A percentile compares a stretch with the other conserved stretches of the same genome.
Conservation (phyloP, 2,329 filamentous ascomycete genomes). For the Colletotrichum melonis region DNA sequence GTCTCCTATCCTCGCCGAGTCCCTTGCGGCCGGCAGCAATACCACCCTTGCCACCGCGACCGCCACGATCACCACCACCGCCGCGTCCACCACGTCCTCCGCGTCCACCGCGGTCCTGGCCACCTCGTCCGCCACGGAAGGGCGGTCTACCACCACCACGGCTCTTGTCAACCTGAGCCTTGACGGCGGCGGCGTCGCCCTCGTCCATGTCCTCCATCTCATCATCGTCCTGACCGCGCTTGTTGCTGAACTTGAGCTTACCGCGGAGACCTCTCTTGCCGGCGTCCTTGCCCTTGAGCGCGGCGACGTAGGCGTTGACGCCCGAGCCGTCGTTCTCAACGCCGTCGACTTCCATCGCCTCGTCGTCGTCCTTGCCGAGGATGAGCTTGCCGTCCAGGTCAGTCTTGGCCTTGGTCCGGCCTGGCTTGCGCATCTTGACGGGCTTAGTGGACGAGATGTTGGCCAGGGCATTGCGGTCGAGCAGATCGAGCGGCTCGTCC, state of each 20-base stretch:
- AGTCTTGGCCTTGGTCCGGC: constrained; percentile 73
- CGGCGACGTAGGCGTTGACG: constrained; percentile 76
- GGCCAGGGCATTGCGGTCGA: constrained; percentile 88
- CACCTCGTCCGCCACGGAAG: constrained; percentile 44
- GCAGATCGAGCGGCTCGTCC: constrained; percentile 92
- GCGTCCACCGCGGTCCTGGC: constrained; percentile 43
- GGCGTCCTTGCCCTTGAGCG: constrained; percentile 75
- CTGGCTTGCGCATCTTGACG: constrained; percentile 68
- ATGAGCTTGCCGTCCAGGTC: constrained; percentile 86
- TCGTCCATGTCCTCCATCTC: constrained; percentile 66
- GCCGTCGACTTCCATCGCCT: constrained; percentile 74
- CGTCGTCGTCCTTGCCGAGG: constrained; percentile 69
- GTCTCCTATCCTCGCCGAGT: constrained; percentile 62
- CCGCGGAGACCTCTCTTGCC: constrained; percentile 73
- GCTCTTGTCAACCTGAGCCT: constrained; percentile 56
- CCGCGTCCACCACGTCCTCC: constrained; percentile 54
- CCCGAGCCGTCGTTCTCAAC: constrained; percentile 63
- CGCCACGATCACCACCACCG: constrained; percentile 52
- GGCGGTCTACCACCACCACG: constrained; percentile 42
- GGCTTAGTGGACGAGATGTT: constrained; percentile 95
- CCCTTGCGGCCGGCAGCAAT: constrained; percentile 60
- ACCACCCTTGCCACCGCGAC: constrained; percentile 58
- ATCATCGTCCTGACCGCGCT: constrained; percentile 58
- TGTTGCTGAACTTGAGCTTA: constrained; percentile 79
- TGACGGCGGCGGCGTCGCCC: constrained; percentile 63